These are phyloP conservation scores for Irpex sp. DNA, from an alignment of 1,284 basidiomycete genomes.

Conservation along the genomic window DNA sequence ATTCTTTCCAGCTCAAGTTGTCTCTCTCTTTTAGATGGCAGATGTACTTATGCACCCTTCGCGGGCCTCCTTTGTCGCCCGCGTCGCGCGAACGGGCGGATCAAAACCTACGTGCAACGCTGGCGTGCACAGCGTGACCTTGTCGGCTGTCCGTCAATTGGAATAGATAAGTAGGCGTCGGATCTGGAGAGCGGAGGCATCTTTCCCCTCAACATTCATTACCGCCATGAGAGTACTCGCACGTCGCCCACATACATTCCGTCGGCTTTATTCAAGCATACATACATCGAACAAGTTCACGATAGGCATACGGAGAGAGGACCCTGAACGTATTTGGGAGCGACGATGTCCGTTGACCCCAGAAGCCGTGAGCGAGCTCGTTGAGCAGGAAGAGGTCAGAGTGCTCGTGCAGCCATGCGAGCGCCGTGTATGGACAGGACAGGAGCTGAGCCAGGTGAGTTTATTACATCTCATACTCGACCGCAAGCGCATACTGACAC, in stretches of 20 bases:
- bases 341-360: slow-evolving; percentile 83
- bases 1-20: no score
- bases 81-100: not conserved
- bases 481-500: not conserved
- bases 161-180: not conserved
- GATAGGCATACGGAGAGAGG: slow-evolving; percentile 74
- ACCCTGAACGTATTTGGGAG: slow-evolving; percentile 82
- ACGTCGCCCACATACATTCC: not conserved
- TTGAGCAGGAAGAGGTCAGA: slow-evolving; percentile 51
- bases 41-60: no score
- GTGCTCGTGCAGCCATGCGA: slow-evolving; percentile 77
- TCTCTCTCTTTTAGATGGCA: no score
- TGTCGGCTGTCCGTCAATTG: not conserved
- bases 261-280: not conserved
- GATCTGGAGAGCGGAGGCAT: not conserved
- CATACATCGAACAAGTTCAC: slow-evolving; percentile 27
- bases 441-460: slow-evolving; percentile 65
- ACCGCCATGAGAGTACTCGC: not conserved
- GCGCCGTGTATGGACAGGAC: slow-evolving; percentile 65
- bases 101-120: not conserved
- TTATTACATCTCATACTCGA: not conserved
- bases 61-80: not conserved
- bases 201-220: not conserved
- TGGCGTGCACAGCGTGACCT: not conserved
- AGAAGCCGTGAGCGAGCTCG: slow-evolving; percentile 59